A percentile compares a stretch with the other conserved stretches of the same genome.
Conservation (phyloP, 768 basidiomycete species). For the Russula ochroleuca region DNA sequence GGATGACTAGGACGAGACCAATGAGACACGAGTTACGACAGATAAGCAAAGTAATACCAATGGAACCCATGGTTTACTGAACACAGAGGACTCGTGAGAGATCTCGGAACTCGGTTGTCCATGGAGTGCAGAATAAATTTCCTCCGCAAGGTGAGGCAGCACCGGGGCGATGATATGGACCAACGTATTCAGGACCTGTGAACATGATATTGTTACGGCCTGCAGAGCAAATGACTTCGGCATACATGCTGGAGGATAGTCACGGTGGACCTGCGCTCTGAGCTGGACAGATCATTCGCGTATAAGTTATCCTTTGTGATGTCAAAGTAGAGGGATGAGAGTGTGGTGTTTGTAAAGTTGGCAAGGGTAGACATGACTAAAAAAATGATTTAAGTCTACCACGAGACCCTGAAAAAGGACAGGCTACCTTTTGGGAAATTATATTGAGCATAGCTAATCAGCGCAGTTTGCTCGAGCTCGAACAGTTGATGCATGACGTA, state of each 20-base stretch:
- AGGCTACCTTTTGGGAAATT: constrained; percentile 76
- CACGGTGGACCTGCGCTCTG: constrained; percentile 58
- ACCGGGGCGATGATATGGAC: constrained; percentile 76
- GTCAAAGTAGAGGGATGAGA: constrained; percentile 91
- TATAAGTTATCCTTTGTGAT: constrained; percentile 89
- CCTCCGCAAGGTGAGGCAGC: constrained; percentile 87
- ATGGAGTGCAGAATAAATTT: constrained; percentile 52
- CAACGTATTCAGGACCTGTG: constrained; percentile 62
- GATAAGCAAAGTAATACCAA: constrained; percentile 46
- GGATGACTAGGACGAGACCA: constrained; percentile 37
- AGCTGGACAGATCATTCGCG: constrained; percentile 50
- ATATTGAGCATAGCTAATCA: constrained; percentile 65
- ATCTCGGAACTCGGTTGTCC: constrained; percentile 21
- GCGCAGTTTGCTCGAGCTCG: constrained; percentile 59
- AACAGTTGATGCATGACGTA: constrained; percentile 85
- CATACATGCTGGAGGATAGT: constrained; percentile 68
- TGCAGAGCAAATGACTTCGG: constrained; percentile 33
- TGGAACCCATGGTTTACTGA: constrained; percentile 61
- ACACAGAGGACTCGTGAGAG: constrained; percentile 53
- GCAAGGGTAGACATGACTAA: constrained; percentile 68
- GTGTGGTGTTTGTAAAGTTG: constrained; percentile 75
- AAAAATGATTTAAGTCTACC: constrained; percentile 15
- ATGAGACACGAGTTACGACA: background rate
- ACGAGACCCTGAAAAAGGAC: background rate
- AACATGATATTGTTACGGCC: background rate